Evolutionary conservation across 106 monocot species (phyloP).

Genomic region (Dioscorea dumetorum): DNA sequence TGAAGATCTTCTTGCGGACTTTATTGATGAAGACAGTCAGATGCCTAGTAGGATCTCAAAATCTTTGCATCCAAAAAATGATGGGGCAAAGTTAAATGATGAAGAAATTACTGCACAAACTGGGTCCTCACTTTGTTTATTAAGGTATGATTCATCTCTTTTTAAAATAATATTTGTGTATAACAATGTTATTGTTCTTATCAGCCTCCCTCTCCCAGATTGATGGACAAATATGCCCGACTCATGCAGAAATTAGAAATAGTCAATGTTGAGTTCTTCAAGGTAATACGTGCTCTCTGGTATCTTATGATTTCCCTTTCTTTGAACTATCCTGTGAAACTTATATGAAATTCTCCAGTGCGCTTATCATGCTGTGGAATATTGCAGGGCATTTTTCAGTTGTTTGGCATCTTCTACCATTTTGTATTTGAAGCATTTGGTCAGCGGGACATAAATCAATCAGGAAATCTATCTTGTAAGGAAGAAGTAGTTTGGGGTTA

Average conservation of each 20-base stretch:
- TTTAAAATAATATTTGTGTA: too few species aligned
- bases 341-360: constrained; percentile 5
- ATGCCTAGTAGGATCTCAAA: constrained; percentile 84
- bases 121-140: constrained; percentile 80
- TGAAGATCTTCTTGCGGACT: constrained; percentile 95
- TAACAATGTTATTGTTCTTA: not conserved
- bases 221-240: constrained; percentile 99
- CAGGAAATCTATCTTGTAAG: constrained; percentile 46
- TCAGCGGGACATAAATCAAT: constrained; percentile 46
- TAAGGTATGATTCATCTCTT: constrained; percentile 41
- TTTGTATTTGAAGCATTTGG: constrained; percentile 85
- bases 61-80: constrained; percentile 23
- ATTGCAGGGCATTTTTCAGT: constrained; percentile 82
- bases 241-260: constrained; percentile 97
- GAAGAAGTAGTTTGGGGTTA: not conserved
- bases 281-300: constrained; percentile 32
- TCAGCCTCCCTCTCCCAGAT: constrained; percentile 35
- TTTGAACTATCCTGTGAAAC: not conserved
- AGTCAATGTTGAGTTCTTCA: constrained; percentile 85
- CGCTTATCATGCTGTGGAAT: constrained; percentile 17
- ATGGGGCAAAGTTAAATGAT: constrained; percentile 43
- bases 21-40: constrained; percentile 99
- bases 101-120: constrained; percentile 85
- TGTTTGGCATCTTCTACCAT: constrained; percentile 89
- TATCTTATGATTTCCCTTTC: not conserved